Base-by-base conservation (phyloP, 2,329 filamentous ascomycete species). In the Allantophomopsis cytisporea region DNA sequence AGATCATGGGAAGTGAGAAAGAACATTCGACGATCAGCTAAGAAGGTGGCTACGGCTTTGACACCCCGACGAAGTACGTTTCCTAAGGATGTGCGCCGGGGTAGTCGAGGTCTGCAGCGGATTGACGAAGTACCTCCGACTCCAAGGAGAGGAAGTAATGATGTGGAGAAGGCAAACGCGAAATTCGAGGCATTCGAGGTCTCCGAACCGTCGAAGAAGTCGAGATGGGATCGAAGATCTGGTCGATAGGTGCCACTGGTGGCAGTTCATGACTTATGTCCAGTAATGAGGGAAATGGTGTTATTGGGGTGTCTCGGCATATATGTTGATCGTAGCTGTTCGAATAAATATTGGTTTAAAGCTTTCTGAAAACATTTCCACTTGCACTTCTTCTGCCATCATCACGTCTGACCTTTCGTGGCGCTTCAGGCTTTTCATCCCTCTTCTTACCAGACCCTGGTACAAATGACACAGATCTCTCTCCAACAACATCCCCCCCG, bases 1-100 rank as follows among this genome's bases (percentile, higher is more conserved):
- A 75, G 79, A 36, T 83, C 88, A 58, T 91, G 85, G 85, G 82
- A 78, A 47, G 66, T 91, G 48, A 74, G 78, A 42, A 75, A 83
- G 54, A 81, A 69, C 21, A 66, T 93, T 41, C 72, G 79, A 40
- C 74, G 73, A 46, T 87, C 83, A 2, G 75, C 76, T 23, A 68
- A 66, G 45, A 75, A 66, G 51, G 73, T 80, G 20, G 72, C 70
- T 34, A 70, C 66, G 4, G 76, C 68, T 5, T 63, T 80, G 40
- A 80, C 76, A n/a, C 76, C 76, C 5, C 63, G 74, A 36, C 65
- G 74, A 41, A 59, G 66, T 41, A 73, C 77, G 48, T 80, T 80
- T 43, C 75, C 76, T 2, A 66, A 60, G 36, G 72, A 71, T 14
- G 65, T 71, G 5, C 47, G 47, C 41, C 76, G 73, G 47, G 62